Percentiles rank a stretch among this genome's conserved stretches.
Evolutionary conservation across 2,329 filamentous ascomycete genomes (phyloP).

Genomic region (Alternaria sp.): DNA sequence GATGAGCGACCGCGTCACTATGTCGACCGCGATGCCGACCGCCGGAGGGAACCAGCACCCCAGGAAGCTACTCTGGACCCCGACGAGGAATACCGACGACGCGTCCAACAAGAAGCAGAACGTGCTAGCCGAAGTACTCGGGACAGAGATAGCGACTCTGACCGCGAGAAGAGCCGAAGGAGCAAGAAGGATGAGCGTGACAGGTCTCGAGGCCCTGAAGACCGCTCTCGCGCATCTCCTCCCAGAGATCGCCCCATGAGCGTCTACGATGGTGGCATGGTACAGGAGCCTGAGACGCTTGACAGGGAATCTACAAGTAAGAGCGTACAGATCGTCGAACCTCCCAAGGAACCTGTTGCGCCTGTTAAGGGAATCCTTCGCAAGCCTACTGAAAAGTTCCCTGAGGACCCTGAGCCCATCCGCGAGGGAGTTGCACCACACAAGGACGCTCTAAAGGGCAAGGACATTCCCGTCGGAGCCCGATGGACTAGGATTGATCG

Average conservation of each 20-base stretch:
- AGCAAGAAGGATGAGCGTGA: conserved; percentile 47
- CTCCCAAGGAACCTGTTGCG: conserved; percentile 72
- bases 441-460: conserved; percentile 78
- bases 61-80: conserved; percentile 52
- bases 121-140: conserved; percentile 40
- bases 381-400: conserved; percentile 80
- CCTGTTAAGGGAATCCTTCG: conserved; percentile 82
- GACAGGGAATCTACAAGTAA: conserved; percentile 39
- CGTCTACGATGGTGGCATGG: conserved; percentile 40
- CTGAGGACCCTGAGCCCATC: conserved; percentile 82
- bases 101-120: conserved; percentile 56
- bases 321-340: conserved; percentile 70
- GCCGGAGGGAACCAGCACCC: conserved; percentile 41
- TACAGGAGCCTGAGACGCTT: conserved; percentile 46
- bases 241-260: conserved; percentile 37
- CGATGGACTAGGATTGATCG: conserved; percentile 94
- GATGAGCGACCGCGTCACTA: conserved; percentile 50
- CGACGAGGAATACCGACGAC: conserved; percentile 61
- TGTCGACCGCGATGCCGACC: conserved; percentile 46
- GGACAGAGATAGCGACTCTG: conserved; percentile 44
- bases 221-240: conserved; percentile 36
- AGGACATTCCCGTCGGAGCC: conserved; percentile 75
- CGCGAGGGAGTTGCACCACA: conserved; percentile 93
- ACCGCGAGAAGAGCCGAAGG: conserved; percentile 46
- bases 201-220: conserved; percentile 36